Evolutionary conservation across 2,329 filamentous ascomycete species (phyloP).

Genomic region (Sclerotinia borealis): DNA sequence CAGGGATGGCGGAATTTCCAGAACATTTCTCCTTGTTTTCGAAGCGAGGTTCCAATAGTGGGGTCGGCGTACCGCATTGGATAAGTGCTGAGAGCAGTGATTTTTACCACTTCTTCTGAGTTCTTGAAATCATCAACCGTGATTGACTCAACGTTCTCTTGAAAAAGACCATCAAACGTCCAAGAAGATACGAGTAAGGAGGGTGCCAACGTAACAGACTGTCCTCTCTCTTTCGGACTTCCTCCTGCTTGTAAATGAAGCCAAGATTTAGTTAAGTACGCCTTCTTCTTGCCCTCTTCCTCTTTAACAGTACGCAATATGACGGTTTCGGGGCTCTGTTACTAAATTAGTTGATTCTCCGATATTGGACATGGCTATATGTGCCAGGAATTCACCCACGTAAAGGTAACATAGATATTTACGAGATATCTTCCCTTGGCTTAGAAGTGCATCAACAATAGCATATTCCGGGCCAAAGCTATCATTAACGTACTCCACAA

Average conservation of each 20-base stretch:
- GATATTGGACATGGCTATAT: neutral
- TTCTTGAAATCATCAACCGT: conserved; percentile 5
- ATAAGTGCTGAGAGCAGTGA: conserved; percentile 3
- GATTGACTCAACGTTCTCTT: conserved; percentile 1
- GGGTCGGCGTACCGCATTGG: conserved; percentile 10
- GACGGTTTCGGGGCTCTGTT: conserved; percentile 9
- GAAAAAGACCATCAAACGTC: conserved; percentile 9
- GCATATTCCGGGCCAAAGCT: conserved; percentile 11
- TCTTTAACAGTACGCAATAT: neutral
- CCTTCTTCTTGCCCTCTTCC: neutral
- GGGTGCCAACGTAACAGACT: neutral
- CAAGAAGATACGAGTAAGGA: conserved; percentile 10
- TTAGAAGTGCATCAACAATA: conserved; percentile 2
- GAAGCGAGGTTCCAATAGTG: conserved; percentile 2
- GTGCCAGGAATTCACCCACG: neutral
- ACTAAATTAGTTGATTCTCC: neutral
- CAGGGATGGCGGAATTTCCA: conserved; percentile 8
- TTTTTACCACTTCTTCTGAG: conserved; percentile 2
- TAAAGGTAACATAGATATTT: conserved; percentile 8
- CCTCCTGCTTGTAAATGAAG: neutral
- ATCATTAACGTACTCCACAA: conserved; percentile 11
- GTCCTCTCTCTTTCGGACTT: neutral
- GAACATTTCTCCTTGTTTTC: conserved; percentile 13
- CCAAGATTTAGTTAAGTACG: conserved; percentile 9
- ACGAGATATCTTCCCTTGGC: conserved; percentile 6